Conservation (phyloP, 768 basidiomycete species). For the Lactifluus hygrophoroides region DNA sequence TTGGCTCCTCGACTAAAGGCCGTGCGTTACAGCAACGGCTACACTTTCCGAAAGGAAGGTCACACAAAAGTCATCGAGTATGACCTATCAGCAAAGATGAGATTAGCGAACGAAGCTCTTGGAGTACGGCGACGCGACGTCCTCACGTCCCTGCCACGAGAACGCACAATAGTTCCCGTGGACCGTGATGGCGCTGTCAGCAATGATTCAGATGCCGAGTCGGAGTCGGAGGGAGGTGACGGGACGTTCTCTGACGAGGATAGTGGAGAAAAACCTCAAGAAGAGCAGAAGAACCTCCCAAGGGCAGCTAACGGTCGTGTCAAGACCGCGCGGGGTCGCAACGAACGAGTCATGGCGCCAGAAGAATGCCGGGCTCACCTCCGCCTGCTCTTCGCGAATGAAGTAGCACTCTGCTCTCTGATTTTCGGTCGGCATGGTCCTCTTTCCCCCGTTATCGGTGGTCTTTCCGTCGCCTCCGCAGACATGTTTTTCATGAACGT, state of each 20-base stretch:
- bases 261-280: constrained; percentile 24
- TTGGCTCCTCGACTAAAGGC: neutral
- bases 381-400: constrained; percentile 78
- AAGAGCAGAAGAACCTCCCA: constrained; percentile 26
- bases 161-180: neutral
- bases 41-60: constrained; percentile 91
- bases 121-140: constrained; percentile 70
- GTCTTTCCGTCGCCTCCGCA: constrained; percentile 63
- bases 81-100: constrained; percentile 76
- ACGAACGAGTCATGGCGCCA: constrained; percentile 84
- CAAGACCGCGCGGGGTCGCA: constrained; percentile 70
- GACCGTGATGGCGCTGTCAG: neutral
- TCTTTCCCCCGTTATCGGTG: constrained; percentile 52
- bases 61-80: constrained; percentile 92
- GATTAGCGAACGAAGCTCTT: constrained; percentile 43
- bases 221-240: constrained; percentile 43
- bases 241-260: constrained; percentile 44
- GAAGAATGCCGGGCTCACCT: constrained; percentile 94
- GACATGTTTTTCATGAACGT: constrained; percentile 98
- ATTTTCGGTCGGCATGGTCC: constrained; percentile 92
- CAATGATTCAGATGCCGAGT: constrained; percentile 42
- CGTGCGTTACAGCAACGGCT: constrained; percentile 45
- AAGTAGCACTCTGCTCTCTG: constrained; percentile 71
- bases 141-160: constrained; percentile 39
- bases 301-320: constrained; percentile 65